Percentiles rank a stretch among this genome's conserved stretches.
These are phyloP conservation scores for Ophiorrhiza pumila DNA, from an alignment of 257 asterid species.

Conservation along the genomic window DNA sequence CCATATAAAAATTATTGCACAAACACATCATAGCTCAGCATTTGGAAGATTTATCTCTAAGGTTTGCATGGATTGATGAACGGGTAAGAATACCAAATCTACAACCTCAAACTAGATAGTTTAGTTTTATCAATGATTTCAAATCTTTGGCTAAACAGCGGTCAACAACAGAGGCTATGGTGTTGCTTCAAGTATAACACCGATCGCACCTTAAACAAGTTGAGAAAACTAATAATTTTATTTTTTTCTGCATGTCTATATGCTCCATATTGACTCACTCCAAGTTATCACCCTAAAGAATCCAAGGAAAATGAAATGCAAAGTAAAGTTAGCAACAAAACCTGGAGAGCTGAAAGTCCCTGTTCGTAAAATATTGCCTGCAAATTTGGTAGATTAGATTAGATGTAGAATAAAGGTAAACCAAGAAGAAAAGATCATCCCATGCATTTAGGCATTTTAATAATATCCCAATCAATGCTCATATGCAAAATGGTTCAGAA, in stretches of 20 bases:
- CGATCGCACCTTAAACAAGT: too few species aligned
- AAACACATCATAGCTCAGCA: not conserved
- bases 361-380: slow-evolving; percentile 64
- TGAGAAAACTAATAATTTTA: too few species aligned
- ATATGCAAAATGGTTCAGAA: not conserved
- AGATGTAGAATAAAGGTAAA: not conserved
- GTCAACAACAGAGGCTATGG: too few species aligned
- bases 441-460: too few species aligned
- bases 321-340: slow-evolving; percentile 22
- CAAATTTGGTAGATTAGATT: slow-evolving; percentile 21
- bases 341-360: slow-evolving; percentile 61
- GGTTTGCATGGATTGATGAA: not conserved
- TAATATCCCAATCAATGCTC: slow-evolving; percentile 1
- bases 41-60: not conserved
- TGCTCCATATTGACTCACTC: too few species aligned
- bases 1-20: not conserved
- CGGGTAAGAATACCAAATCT: not conserved
- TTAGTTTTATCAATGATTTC: not conserved
- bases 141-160: not conserved
- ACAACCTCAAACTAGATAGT: not conserved
- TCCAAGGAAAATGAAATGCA: not conserved
- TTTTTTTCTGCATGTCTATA: too few species aligned
- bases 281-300: slow-evolving; percentile 3
- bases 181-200: not conserved
- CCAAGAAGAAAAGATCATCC: not conserved